Base-by-base conservation (phyloP, 2,329 filamentous ascomycete species). In the Phialocephala subalpina region DNA sequence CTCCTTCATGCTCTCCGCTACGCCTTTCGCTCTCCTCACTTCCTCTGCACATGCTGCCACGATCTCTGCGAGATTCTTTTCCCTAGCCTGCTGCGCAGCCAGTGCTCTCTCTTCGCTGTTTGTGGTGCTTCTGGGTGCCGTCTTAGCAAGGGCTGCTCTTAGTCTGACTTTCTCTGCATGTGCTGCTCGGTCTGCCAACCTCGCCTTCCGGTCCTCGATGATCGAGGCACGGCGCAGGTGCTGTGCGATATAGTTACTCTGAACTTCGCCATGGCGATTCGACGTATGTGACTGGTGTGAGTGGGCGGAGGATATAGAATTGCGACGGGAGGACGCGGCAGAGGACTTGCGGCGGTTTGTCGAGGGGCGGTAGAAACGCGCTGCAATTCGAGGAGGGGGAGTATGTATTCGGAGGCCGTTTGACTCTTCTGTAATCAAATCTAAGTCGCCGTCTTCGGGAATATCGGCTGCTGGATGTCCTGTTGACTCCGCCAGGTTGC, bases 121-220 rank as follows among this genome's bases (percentile, higher is more conserved):
- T 2, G 86, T 87, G 36, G 81, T 87, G 70, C 90, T 87, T 22
- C 85, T 83, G 1, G 89, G 86, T 7, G 88, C 84, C 2, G 91
- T 88, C 78, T 93, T 94, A 66, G 88, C 91, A 64, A 92, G 78
- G 11, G 92, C 92, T 52, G 92, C 92, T 40, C 92, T 86, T 67
- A 93, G 80, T 60, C 92, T 89, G 18, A 96, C 92, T 77, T 94
- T 93, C 78, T 96, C 92, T 25, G 91, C 92, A 78, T 96, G 92
- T 8, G 91, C 91, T 33, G 92, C 92, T 63, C 92, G 84, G 77
- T 94, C 92, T 62, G 92, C 92, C 20, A 96, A 84, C 22, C 92
- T 87, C 16, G 92, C 92, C 76, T 92, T 93, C 67, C 92, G 89
- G 71, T 91, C 90, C 77, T 94, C 92, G 68, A 95, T 86, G 65